These are phyloP conservation scores for Calonectria crousiana DNA, from an alignment of 2,329 filamentous ascomycete genomes.

Conservation along the genomic window DNA sequence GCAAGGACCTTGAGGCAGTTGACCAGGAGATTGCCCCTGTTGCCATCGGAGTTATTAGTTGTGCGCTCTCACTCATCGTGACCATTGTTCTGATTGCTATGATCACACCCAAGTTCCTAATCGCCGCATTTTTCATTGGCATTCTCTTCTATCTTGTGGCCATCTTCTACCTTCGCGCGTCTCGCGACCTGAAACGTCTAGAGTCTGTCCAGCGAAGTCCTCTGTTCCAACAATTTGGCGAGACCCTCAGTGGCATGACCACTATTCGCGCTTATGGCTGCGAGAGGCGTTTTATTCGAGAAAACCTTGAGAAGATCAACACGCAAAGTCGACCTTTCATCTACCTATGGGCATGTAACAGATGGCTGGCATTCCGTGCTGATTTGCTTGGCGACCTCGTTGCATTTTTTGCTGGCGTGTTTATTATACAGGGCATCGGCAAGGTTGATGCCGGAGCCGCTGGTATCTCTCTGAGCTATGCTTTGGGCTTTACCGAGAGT, in stretches of 20 bases:
- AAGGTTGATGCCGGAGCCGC: constrained; percentile 90
- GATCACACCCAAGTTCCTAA: constrained; percentile 91
- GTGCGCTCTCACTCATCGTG: constrained; percentile 77
- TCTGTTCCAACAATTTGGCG: constrained; percentile 97
- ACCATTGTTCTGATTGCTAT: constrained; percentile 88
- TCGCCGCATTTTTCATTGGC: constrained; percentile 88
- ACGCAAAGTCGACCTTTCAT: constrained; percentile 93
- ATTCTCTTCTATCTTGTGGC: constrained; percentile 86
- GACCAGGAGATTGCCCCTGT: constrained; percentile 96
- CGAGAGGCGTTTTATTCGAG: constrained; percentile 90
- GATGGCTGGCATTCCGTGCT: constrained; percentile 94
- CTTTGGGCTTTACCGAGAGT: constrained; percentile 96
- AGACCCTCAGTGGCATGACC: constrained; percentile 93
- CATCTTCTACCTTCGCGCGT: constrained; percentile 89
- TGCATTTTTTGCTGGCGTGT: constrained; percentile 91
- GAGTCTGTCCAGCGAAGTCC: constrained; percentile 96
- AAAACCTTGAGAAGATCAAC: constrained; percentile 91
- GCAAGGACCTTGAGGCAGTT: constrained; percentile 94
- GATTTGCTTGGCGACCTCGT: constrained; percentile 92
- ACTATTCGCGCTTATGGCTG: constrained; percentile 98
- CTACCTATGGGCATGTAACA: constrained; percentile 95
- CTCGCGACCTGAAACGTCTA: constrained; percentile 93
- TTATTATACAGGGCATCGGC: constrained; percentile 87
- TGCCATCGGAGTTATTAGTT: constrained; percentile 81
- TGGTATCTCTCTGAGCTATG: constrained; percentile 94